A percentile compares a stretch with the other conserved stretches of the same genome.
These are phyloP conservation scores for Crucihimalaya himalaica DNA, from an alignment of 345 rosid species.

Conservation along the genomic window DNA sequence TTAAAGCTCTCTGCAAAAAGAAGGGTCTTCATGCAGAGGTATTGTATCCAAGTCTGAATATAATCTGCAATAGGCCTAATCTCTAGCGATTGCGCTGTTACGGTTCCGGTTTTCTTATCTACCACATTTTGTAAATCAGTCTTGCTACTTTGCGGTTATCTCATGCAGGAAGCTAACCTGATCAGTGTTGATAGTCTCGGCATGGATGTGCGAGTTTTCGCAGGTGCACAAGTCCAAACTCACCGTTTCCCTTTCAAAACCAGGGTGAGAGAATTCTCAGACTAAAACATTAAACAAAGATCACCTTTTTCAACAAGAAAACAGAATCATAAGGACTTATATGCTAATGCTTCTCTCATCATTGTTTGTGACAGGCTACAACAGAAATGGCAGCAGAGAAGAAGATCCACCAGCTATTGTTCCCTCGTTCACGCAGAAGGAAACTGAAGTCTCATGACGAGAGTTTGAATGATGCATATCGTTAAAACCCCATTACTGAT, in stretches of 20 bases:
- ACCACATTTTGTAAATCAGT: background rate
- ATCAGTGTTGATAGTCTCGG: conserved; percentile 93
- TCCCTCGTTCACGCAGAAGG: conserved; percentile 82
- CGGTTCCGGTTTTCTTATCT: background rate
- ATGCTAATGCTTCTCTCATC: conserved; percentile 19
- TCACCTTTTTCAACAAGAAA: background rate
- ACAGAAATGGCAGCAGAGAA: conserved; percentile 80
- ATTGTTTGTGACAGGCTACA: conserved; percentile 53
- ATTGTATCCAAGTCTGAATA: conserved; percentile 17
- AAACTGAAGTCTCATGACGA: conserved; percentile 58
- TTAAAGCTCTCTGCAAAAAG: conserved; percentile 89
- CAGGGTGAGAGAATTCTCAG: conserved; percentile 47
- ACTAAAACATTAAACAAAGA: conserved; percentile 15
- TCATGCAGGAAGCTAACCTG: conserved; percentile 63
- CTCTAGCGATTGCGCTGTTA: background rate
- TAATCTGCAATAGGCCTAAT: background rate
- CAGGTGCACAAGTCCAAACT: conserved; percentile 72
- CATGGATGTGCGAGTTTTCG: conserved; percentile 76
- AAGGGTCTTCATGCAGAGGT: conserved; percentile 86
- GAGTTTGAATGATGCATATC: conserved; percentile 35
- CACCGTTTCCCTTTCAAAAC: conserved; percentile 92
- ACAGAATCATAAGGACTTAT: conserved; percentile 11
- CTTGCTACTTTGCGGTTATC: conserved; percentile 3
- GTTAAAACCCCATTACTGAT: background rate
- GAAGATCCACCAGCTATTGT: conserved; percentile 77